Percentiles rank a stretch among this genome's conserved stretches.
Conservation (phyloP, 1,284 basidiomycete species). For the Neolentinus lepideus region DNA sequence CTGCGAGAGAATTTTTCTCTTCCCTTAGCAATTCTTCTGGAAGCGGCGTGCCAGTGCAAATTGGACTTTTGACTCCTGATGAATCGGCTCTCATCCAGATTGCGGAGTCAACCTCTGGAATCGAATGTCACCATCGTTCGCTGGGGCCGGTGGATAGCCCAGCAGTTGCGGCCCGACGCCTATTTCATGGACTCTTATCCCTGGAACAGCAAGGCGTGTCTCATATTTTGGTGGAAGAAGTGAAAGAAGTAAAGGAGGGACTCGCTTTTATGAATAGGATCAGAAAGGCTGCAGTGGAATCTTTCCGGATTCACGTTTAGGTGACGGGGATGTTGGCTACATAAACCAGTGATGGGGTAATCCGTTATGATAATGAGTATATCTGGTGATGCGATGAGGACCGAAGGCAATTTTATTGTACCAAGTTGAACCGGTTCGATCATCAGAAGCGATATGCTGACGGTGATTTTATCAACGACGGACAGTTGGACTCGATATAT, state of each 20-base stretch:
- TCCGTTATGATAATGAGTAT: too few relatives aligned
- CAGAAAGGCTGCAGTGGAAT: conserved; percentile 82
- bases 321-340: too few relatives aligned
- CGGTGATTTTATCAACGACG: too few relatives aligned
- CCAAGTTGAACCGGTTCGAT: too few relatives aligned
- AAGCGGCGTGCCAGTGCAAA: conserved; percentile 26
- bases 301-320: background rate
- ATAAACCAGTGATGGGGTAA: too few relatives aligned
- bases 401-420: too few relatives aligned
- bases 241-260: conserved; percentile 79
- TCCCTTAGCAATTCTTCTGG: conserved; percentile 25
- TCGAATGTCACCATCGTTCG: conserved; percentile 47
- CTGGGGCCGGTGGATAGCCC: conserved; percentile 63
- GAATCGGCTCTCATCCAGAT: conserved; percentile 48
- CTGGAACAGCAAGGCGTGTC: conserved; percentile 76
- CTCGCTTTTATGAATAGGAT: conserved; percentile 97
- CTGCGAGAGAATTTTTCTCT: conserved; percentile 30
- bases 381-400: too few relatives aligned
- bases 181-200: conserved; percentile 86
- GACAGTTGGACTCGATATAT: too few relatives aligned
- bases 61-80: conserved; percentile 67
- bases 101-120: conserved; percentile 27
- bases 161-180: conserved; percentile 65
- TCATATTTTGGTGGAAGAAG: conserved; percentile 83
- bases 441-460: too few relatives aligned